Percentiles rank a stretch among this genome's conserved stretches.
These are phyloP conservation scores for Salix dunnii DNA, from an alignment of 345 rosid species.

Conservation along the genomic window DNA sequence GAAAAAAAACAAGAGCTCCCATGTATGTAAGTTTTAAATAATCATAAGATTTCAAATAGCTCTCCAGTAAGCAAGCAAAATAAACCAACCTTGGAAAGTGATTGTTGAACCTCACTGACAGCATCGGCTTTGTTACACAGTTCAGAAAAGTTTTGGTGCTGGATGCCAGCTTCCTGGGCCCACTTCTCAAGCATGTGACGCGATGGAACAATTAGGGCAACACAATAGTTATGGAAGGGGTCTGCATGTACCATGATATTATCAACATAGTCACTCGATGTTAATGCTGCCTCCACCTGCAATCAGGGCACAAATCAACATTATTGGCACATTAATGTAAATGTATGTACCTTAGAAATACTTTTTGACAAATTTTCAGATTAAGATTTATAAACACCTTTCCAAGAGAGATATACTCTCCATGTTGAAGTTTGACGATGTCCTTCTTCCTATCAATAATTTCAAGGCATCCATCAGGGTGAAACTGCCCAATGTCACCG, in stretches of 20 bases:
- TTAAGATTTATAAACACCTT: constrained; percentile 45
- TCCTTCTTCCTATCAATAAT: constrained; percentile 92
- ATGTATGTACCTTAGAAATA: background rate
- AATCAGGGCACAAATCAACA: constrained; percentile 8
- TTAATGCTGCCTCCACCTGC: constrained; percentile 80
- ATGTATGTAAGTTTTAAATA: background rate
- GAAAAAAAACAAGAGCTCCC: no score
- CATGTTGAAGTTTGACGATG: constrained; percentile 91
- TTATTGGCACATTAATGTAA: background rate
- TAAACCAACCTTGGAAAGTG: constrained; percentile 55
- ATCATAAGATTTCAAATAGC: background rate
- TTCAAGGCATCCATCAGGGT: constrained; percentile 89
- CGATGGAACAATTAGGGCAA: constrained; percentile 69
- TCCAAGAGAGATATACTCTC: constrained; percentile 86
- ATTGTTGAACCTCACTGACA: constrained; percentile 58
- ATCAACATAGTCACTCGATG: constrained; percentile 54
- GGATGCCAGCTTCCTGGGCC: constrained; percentile 61
- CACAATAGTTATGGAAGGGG: constrained; percentile 63
- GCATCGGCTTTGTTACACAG: constrained; percentile 62
- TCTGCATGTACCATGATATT: constrained; percentile 75
- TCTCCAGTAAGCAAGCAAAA: background rate
- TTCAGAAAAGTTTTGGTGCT: constrained; percentile 40
- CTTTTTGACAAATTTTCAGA: background rate
- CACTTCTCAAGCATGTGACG: constrained; percentile 60
- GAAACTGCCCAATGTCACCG: constrained; percentile 81